Percentiles rank a stretch among this genome's conserved stretches.
Conservation (phyloP, 140 eudicot species). For the Flaveria floridana region DNA sequence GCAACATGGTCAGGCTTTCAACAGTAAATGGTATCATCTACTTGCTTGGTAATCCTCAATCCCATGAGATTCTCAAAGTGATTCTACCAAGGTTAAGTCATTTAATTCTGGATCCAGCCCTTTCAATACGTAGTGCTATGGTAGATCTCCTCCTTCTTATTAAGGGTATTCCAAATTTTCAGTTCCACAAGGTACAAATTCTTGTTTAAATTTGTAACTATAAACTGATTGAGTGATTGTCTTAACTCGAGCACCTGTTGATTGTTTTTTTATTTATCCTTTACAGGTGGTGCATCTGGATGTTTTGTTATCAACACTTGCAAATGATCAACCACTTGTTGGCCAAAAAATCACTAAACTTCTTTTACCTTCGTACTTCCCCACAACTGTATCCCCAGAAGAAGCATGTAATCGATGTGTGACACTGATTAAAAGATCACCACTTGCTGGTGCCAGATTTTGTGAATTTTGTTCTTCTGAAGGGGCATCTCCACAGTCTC, state of each 20-base stretch:
- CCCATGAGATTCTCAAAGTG: conserved; percentile 91
- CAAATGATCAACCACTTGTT: conserved; percentile 73
- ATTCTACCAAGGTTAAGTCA: conserved; percentile 76
- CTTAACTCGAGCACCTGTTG: not conserved
- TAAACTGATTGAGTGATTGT: conserved; percentile 4
- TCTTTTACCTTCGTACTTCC: conserved; percentile 91
- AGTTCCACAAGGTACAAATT: conserved; percentile 75
- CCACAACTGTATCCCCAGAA: conserved; percentile 54
- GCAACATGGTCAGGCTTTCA: conserved; percentile 78
- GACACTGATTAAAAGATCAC: conserved; percentile 81
- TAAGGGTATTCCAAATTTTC: conserved; percentile 64
- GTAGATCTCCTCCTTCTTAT: conserved; percentile 78
- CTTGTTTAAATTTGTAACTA: conserved; percentile 4
- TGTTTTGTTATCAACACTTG: conserved; percentile 58
- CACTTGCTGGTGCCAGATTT: conserved; percentile 88
- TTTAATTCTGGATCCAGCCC: conserved; percentile 64
- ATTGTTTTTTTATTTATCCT: conserved; percentile 3
- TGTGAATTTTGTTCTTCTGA: conserved; percentile 75
- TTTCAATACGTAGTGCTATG: conserved; percentile 62
- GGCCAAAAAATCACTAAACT: conserved; percentile 80
- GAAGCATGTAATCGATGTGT: conserved; percentile 90
- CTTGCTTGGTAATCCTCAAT: conserved; percentile 87
- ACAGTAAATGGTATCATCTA: conserved; percentile 83
- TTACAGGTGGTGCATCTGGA: conserved; percentile 73
- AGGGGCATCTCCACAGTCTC: conserved; percentile 68